Conservation (phyloP, 2,329 filamentous ascomycete species). For the Colletotrichum tabaci region DNA sequence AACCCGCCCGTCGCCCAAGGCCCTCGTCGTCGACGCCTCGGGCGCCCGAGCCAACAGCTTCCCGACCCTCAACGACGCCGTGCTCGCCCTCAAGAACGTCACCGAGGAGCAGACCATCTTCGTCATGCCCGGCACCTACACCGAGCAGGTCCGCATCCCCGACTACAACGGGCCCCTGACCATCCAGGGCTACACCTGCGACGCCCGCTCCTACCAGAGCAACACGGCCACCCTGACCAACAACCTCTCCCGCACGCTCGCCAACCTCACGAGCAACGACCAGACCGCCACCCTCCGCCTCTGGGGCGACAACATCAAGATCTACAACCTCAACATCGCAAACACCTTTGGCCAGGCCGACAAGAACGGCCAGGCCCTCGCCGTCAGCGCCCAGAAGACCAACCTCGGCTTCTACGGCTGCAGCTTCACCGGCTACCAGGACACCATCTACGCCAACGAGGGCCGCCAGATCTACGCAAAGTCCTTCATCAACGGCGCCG, state of each 20-base stretch:
- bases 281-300: constrained; percentile 57
- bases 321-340: constrained; percentile 56
- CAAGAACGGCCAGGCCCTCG: constrained; percentile 66
- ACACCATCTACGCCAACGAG: constrained; percentile 66
- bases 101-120: constrained; percentile 57
- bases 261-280: constrained; percentile 62
- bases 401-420: constrained; percentile 62
- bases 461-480: constrained; percentile 69
- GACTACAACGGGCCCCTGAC: constrained; percentile 54
- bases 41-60: constrained; percentile 33
- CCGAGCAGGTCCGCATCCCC: constrained; percentile 42
- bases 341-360: constrained; percentile 66
- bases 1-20: constrained; percentile 5
- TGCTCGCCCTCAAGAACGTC: constrained; percentile 43
- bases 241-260: constrained; percentile 50
- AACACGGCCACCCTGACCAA: constrained; percentile 64
- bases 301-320: constrained; percentile 71
- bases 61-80: constrained; percentile 29
- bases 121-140: constrained; percentile 73
- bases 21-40: constrained; percentile 32
- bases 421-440: constrained; percentile 68
- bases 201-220: constrained; percentile 59
- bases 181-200: constrained; percentile 68
- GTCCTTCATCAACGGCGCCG: constrained; percentile 68
- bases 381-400: constrained; percentile 64